Evolutionary conservation across 148 eudicot genomes (phyloP).

Genomic region (Rhododendron molle): DNA sequence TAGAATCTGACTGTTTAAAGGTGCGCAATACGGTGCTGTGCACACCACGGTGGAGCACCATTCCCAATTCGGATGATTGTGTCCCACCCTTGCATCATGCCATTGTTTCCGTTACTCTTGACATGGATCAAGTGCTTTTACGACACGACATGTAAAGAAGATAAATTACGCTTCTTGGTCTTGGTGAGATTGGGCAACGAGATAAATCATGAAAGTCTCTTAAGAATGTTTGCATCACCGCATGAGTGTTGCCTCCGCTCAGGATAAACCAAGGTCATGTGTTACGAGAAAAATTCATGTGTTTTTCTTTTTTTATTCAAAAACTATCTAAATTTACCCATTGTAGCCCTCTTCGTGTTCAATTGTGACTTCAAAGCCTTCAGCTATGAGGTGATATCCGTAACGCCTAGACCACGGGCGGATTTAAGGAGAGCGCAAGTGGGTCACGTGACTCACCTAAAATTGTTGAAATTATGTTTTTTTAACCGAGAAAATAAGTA

Average conservation of each 20-base stretch:
- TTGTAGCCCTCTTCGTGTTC: too few relatives aligned
- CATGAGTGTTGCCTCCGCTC: not conserved
- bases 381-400: not conserved
- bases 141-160: not conserved
- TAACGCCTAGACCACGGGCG: too few relatives aligned
- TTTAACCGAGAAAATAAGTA: too few relatives aligned
- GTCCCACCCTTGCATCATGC: not conserved
- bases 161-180: not conserved
- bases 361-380: too few relatives aligned
- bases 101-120: not conserved
- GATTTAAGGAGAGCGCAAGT: too few relatives aligned
- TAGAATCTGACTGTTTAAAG: fast-evolving
- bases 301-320: not conserved
- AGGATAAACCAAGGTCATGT: not conserved
- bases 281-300: not conserved
- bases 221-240: too few relatives aligned
- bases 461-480: too few relatives aligned
- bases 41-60: too few relatives aligned
- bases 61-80: not conserved
- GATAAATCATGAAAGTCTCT: not conserved
- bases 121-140: not conserved
- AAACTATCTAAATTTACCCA: not conserved
- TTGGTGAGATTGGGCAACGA: not conserved
- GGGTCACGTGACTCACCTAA: too few relatives aligned
- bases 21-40: too few relatives aligned